These are phyloP conservation scores for Saccharomyces mikatae DNA, from an alignment of 805 yeast species.

Conservation along the genomic window DNA sequence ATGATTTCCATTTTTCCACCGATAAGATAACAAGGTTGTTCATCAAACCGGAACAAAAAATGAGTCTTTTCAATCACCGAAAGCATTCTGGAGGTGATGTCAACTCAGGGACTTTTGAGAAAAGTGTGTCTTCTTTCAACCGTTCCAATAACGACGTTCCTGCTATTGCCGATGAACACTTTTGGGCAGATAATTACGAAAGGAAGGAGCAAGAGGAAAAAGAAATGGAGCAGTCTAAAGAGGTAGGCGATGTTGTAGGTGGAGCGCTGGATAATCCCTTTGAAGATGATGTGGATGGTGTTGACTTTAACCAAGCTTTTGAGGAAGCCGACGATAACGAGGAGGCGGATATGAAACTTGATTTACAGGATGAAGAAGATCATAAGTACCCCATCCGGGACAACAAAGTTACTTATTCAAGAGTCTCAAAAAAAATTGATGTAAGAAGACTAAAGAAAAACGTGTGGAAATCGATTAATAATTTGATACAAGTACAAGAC, in stretches of 20 bases:
- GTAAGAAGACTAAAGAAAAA: constrained; percentile 65
- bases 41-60: constrained; percentile 50
- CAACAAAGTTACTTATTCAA: constrained; percentile 48
- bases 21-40: constrained; percentile 58
- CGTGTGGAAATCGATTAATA: constrained; percentile 53
- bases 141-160: constrained; percentile 11
- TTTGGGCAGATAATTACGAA: constrained; percentile 62
- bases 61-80: constrained; percentile 29
- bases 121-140: not conserved
- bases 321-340: constrained; percentile 28
- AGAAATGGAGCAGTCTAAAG: constrained; percentile 15
- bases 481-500: constrained; percentile 9
- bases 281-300: constrained; percentile 28
- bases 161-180: constrained; percentile 53
- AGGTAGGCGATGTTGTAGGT: constrained; percentile 15
- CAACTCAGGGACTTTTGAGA: not conserved
- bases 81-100: not conserved
- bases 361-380: constrained; percentile 17
- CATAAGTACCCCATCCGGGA: constrained; percentile 9
- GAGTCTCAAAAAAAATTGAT: constrained; percentile 72
- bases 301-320: constrained; percentile 31
- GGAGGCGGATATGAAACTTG: constrained; percentile 20
- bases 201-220: constrained; percentile 33
- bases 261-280: constrained; percentile 31
- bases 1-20: constrained; percentile 66